A percentile compares a stretch with the other conserved stretches of the same genome.
Conservation (phyloP, 1,139 yeast species). For the Taphrina communis region DNA sequence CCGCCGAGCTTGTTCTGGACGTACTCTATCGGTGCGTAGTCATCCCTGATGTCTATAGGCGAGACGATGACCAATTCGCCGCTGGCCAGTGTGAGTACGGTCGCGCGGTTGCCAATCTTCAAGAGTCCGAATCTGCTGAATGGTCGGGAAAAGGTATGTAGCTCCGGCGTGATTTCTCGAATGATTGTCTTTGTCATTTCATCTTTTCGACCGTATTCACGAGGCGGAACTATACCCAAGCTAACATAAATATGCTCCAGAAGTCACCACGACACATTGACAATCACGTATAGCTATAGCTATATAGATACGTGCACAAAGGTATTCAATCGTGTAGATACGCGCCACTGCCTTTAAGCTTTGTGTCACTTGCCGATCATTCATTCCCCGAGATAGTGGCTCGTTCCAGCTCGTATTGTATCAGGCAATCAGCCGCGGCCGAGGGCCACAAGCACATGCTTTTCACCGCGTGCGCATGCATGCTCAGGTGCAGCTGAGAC, state of each 20-base stretch:
- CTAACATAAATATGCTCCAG: too few relatives aligned
- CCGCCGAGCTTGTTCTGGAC: constrained; percentile 21
- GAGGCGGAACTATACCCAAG: too few relatives aligned
- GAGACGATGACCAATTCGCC: constrained; percentile 38
- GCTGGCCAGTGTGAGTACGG: constrained; percentile 55
- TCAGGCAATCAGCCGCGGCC: background rate
- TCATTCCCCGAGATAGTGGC: background rate
- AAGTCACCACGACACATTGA: too few relatives aligned
- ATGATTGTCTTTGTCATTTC: constrained; percentile 24
- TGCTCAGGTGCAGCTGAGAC: background rate
- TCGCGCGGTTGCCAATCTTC: constrained; percentile 68
- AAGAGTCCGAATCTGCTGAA: constrained; percentile 53
- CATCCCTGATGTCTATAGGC: constrained; percentile 59
- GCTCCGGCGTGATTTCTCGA: constrained; percentile 29
- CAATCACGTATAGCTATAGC: too few relatives aligned
- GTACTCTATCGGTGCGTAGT: constrained; percentile 56
- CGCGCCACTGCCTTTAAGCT: background rate
- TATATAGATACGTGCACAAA: too few relatives aligned
- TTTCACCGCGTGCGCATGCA: background rate
- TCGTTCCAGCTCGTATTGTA: background rate
- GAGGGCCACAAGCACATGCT: background rate
- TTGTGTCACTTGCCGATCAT: constrained; percentile 1
- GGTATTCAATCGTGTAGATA: background rate
- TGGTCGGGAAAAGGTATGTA: constrained; percentile 46
- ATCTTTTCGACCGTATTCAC: background rate